Evolutionary conservation across 768 basidiomycete species (phyloP).

Genomic region (Lactifluus volemus): DNA sequence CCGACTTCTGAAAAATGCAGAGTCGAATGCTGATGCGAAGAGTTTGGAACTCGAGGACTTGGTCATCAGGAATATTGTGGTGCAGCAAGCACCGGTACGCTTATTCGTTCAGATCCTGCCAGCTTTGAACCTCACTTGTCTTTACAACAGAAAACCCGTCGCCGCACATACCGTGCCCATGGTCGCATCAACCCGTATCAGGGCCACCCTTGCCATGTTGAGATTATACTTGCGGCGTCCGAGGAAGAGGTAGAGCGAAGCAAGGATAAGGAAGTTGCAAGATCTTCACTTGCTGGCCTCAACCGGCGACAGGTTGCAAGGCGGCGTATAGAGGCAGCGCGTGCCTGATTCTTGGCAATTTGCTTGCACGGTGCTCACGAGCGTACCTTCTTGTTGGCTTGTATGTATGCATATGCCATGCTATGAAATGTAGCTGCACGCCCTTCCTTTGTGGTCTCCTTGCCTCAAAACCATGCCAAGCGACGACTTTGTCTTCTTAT

Average conservation of each 20-base stretch:
- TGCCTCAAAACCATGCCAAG: neutral
- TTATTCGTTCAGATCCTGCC: neutral
- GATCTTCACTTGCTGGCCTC: conserved; percentile 48
- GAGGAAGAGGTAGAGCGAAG: conserved; percentile 85
- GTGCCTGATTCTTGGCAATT: conserved; percentile 35
- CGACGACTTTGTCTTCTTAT: neutral
- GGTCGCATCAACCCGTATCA: conserved; percentile 99
- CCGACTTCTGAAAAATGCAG: conserved; percentile 95
- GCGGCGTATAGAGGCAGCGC: conserved; percentile 79
- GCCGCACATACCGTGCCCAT: conserved; percentile 97
- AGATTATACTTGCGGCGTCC: conserved; percentile 78
- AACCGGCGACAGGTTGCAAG: conserved; percentile 84
- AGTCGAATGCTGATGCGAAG: conserved; percentile 98
- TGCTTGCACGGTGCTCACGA: conserved; percentile 13
- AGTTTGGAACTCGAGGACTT: conserved; percentile 90
- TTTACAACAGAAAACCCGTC: conserved; percentile 80
- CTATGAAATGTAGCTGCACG: conserved; percentile 2
- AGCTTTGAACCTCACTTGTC: neutral
- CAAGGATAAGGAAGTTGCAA: conserved; percentile 65
- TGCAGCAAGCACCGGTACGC: conserved; percentile 95
- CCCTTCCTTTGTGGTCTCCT: neutral
- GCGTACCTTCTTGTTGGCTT: conserved; percentile 21
- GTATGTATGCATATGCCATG: conserved; percentile 19
- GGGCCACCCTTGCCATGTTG: conserved; percentile 94
- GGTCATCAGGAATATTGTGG: conserved; percentile 91